A percentile compares a stretch with the other conserved stretches of the same genome.
phyloP scores from a whole-genome alignment of 2,329 filamentous ascomycete genomes.

The Didymella exigua region DNA sequence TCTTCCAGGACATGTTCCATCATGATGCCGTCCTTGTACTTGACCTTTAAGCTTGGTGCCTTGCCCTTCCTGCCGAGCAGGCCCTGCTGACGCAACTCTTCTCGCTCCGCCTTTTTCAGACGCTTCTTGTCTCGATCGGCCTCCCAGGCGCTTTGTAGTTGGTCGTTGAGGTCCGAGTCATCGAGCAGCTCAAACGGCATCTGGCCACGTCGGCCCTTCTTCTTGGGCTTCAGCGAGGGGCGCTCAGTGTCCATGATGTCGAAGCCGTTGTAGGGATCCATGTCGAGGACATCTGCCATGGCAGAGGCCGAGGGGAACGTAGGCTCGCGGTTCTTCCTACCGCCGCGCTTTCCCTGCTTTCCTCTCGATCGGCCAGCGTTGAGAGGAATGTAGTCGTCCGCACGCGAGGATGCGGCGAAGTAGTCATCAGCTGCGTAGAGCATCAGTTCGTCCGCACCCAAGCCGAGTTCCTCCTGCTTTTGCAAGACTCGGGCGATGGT shows the following conservation, averaged over 20 bases:
- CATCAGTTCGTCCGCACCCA: constrained; percentile 64
- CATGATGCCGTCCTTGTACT: constrained; percentile 75
- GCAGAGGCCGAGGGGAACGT: constrained; percentile 60
- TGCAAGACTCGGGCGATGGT: constrained; percentile 65
- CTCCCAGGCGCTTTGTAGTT: constrained; percentile 50
- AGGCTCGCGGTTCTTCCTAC: constrained; percentile 20
- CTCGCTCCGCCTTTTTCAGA: constrained; percentile 54
- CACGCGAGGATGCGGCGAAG: constrained; percentile 37
- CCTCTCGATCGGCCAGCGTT: constrained; percentile 38
- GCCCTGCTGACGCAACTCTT: constrained; percentile 53
- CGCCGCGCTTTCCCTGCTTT: constrained; percentile 26
- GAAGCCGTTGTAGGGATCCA: constrained; percentile 69
- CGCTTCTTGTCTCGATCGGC: constrained; percentile 55
- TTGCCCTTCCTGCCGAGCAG: constrained; percentile 52
- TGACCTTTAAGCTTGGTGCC: constrained; percentile 62
- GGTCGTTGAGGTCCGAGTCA: constrained; percentile 52
- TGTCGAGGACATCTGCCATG: constrained; percentile 64
- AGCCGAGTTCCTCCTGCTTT: constrained; percentile 68
- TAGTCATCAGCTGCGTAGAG: constrained; percentile 59
- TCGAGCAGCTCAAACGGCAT: constrained; percentile 53
- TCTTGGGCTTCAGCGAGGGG: constrained; percentile 68
- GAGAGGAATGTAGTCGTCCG: constrained; percentile 12
- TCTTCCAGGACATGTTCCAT: constrained; percentile 74
- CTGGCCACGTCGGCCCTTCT: constrained; percentile 65
- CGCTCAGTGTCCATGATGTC: constrained; percentile 85